phyloP scores from a whole-genome alignment of 2,329 filamentous ascomycete species.

The Malbranchea cinnamomea region DNA sequence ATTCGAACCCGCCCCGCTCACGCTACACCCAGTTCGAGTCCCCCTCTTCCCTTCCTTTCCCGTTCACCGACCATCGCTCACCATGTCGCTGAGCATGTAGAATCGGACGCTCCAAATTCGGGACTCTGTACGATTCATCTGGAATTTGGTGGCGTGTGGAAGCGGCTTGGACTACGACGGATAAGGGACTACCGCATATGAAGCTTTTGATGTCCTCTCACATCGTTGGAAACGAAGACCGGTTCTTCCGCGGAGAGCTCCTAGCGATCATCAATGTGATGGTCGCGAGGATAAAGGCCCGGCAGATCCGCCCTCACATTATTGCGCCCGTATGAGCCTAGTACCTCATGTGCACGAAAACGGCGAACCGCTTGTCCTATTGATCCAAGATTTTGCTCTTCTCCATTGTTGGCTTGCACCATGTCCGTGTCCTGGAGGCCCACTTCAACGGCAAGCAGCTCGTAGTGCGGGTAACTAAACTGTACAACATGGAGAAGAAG shows the following conservation, averaged over 20 bases:
- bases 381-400: conserved; percentile 6
- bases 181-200: conserved; percentile 7
- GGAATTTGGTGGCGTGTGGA: conserved; percentile 1
- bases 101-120: conserved; percentile 6
- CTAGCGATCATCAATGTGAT: conserved; percentile 8
- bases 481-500: conserved; percentile 5
- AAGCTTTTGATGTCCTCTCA: conserved; percentile 7
- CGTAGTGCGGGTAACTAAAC: conserved; percentile 5
- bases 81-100: conserved; percentile 3
- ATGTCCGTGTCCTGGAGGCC: conserved; percentile 8
- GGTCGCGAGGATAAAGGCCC: conserved; percentile 3
- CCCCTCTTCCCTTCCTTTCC: too few species aligned
- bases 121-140: conserved; percentile 3
- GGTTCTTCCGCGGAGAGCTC: conserved; percentile 8
- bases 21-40: too few species aligned
- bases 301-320: conserved; percentile 7
- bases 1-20: too few species aligned
- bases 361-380: too few species aligned
- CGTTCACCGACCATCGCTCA: too few species aligned
- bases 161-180: conserved; percentile 2
- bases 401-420: conserved; percentile 6
- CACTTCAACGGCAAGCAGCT: conserved; percentile 8
- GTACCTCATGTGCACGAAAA: too few species aligned
- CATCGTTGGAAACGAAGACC: conserved; percentile 6
- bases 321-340: conserved; percentile 7